phyloP scores from a whole-genome alignment of 306 rosid species.

The Ormosia semicastrata region DNA sequence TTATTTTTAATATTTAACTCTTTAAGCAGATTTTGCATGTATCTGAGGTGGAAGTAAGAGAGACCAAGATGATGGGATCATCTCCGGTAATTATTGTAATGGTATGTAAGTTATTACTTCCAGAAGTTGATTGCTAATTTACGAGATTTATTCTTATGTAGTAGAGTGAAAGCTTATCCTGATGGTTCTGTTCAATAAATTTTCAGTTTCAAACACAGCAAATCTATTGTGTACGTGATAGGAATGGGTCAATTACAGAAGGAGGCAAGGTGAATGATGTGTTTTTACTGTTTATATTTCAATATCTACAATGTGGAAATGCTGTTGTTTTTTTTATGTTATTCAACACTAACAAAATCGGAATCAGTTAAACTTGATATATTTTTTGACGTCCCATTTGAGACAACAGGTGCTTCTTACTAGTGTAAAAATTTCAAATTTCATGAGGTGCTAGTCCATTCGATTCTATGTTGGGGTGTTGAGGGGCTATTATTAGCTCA shows the following conservation, averaged over 20 bases:
- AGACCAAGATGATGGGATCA: constrained; percentile 81
- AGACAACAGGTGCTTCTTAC: neutral
- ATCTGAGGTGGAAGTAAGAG: constrained; percentile 74
- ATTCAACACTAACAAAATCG: neutral
- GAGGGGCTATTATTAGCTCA: neutral
- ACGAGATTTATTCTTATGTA: neutral
- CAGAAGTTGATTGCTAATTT: neutral
- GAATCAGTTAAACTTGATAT: neutral
- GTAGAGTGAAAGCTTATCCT: constrained; percentile 19
- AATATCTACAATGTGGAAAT: constrained; percentile 18
- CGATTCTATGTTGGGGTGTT: neutral
- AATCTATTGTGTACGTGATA: constrained; percentile 78
- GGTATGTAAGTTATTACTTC: constrained; percentile 42
- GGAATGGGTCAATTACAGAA: constrained; percentile 69
- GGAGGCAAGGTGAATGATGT: constrained; percentile 77
- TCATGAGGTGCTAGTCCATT: neutral
- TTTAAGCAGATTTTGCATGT: constrained; percentile 78
- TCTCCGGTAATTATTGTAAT: constrained; percentile 66
- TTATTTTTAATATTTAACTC: constrained; percentile 24
- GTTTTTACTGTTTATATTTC: neutral
- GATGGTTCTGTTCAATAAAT: constrained; percentile 11
- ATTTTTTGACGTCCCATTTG: neutral
- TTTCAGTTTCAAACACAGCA: constrained; percentile 92
- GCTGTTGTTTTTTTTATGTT: neutral
- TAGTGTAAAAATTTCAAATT: neutral